phyloP scores from a whole-genome alignment of 1,284 basidiomycete genomes.

The Microbotryum lychnidis-dioicae region DNA sequence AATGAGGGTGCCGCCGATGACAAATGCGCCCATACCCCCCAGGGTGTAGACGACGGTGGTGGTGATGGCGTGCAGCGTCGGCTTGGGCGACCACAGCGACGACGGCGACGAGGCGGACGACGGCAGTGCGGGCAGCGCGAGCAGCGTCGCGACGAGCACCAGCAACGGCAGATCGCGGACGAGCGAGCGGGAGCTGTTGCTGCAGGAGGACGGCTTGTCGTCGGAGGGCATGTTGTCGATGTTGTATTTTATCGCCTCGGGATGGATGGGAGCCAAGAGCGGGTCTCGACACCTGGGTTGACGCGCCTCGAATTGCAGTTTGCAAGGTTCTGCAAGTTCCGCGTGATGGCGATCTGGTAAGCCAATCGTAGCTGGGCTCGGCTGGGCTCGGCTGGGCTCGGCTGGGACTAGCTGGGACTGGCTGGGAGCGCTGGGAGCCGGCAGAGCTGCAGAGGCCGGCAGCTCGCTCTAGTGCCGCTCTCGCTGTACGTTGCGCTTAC shows the following conservation, averaged over 20 bases:
- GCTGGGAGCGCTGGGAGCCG: too few species aligned
- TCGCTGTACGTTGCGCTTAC: background rate
- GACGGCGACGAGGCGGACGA: background rate
- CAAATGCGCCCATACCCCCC: constrained; percentile 3
- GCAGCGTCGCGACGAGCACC: background rate
- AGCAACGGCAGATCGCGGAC: constrained; percentile 1
- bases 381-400: background rate
- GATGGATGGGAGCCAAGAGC: background rate
- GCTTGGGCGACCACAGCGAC: too few species aligned
- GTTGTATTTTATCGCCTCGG: background rate
- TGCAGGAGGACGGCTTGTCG: background rate
- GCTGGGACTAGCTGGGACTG: too few species aligned
- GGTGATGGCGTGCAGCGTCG: background rate
- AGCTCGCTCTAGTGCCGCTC: background rate
- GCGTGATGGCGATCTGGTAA: background rate
- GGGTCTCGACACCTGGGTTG: background rate
- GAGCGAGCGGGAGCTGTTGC: background rate
- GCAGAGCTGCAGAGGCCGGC: background rate
- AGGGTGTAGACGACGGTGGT: constrained; percentile 2
- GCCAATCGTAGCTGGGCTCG: background rate
- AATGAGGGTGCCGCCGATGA: constrained; percentile 7
- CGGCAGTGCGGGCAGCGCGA: constrained; percentile 2
- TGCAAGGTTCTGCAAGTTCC: background rate
- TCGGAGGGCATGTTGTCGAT: background rate
- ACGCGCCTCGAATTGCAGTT: background rate